A percentile compares a stretch with the other conserved stretches of the same genome.
Conservation (phyloP, 2,329 filamentous ascomycete genomes). For the Calonectria multiphialidica region DNA sequence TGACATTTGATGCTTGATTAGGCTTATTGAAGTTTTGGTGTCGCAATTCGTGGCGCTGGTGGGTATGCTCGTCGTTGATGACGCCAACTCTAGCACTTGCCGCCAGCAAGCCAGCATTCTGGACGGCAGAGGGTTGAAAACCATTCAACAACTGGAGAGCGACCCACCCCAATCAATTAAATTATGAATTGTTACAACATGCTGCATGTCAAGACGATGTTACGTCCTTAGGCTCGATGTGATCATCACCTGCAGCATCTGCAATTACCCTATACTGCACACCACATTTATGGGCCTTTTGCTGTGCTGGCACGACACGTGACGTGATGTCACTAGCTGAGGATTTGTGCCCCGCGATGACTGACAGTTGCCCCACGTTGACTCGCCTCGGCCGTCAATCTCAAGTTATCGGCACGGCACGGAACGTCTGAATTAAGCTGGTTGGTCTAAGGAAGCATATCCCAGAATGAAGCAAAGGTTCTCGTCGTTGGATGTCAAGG, state of each 20-base stretch:
- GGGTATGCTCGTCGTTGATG: not conserved
- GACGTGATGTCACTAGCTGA: constrained; percentile 33
- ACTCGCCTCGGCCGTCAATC: constrained; percentile 16
- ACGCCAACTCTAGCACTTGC: not conserved
- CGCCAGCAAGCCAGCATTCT: not conserved
- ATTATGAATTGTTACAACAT: not conserved
- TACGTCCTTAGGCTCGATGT: not conserved
- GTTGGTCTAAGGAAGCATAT: constrained; percentile 12
- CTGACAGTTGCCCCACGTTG: constrained; percentile 31
- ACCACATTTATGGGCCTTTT: not conserved
- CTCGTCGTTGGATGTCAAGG: constrained; percentile 83
- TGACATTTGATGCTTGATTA: constrained; percentile 4
- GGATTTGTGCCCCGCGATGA: constrained; percentile 31
- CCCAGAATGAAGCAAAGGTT: constrained; percentile 81
- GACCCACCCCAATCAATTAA: not conserved
- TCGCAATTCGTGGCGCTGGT: constrained; percentile 3
- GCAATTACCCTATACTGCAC: not conserved
- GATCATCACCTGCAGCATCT: not conserved
- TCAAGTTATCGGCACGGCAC: constrained; percentile 16
- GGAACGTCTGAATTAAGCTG: constrained; percentile 12
- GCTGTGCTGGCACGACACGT: constrained; percentile 24
- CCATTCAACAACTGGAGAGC: not conserved
- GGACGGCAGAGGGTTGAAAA: not conserved
- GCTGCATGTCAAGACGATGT: not conserved
- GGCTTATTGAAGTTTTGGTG: not conserved